These are phyloP conservation scores for Coniosporium tulheliwenetii DNA, from an alignment of 2,329 filamentous ascomycete genomes.

Conservation along the genomic window DNA sequence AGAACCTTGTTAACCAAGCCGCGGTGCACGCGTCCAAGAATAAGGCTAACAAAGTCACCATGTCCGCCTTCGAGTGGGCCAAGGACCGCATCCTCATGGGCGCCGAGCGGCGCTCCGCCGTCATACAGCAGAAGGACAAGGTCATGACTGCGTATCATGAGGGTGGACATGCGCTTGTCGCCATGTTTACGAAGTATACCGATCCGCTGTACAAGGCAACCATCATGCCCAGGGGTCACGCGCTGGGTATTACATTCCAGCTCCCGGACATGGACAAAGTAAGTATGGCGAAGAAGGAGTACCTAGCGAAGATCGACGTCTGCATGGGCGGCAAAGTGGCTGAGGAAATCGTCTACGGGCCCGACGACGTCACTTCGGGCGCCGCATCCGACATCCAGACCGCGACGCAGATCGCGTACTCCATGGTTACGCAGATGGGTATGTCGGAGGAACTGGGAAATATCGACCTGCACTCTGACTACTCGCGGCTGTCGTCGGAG, in stretches of 20 bases:
- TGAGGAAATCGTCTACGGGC: slow-evolving; percentile 80
- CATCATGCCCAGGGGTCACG: slow-evolving; percentile 77
- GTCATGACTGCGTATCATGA: slow-evolving; percentile 93
- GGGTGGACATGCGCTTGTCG: slow-evolving; percentile 84
- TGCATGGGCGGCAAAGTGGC: slow-evolving; percentile 76
- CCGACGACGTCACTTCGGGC: slow-evolving; percentile 83
- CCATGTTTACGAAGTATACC: slow-evolving; percentile 62
- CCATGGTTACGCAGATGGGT: slow-evolving; percentile 76
- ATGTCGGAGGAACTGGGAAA: slow-evolving; percentile 84
- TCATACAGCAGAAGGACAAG: slow-evolving; percentile 88
- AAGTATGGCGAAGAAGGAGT: slow-evolving; percentile 72
- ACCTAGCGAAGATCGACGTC: slow-evolving; percentile 64
- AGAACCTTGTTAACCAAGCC: slow-evolving; percentile 93
- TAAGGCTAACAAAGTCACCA: slow-evolving; percentile 58
- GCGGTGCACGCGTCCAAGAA: slow-evolving; percentile 87
- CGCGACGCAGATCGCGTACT: slow-evolving; percentile 70
- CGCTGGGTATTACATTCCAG: slow-evolving; percentile 74
- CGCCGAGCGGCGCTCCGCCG: slow-evolving; percentile 74
- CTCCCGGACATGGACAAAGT: slow-evolving; percentile 89
- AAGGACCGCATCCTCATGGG: slow-evolving; percentile 98
- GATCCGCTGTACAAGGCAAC: slow-evolving; percentile 91
- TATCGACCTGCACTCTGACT: slow-evolving; percentile 71
- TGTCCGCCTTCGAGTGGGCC: slow-evolving; percentile 85
- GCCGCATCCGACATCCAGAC: slow-evolving; percentile 68
- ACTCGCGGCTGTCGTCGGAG: slow-evolving; percentile 66